Evolutionary conservation across 331 rosid species (phyloP).

Genomic region (Rosa hybrid): DNA sequence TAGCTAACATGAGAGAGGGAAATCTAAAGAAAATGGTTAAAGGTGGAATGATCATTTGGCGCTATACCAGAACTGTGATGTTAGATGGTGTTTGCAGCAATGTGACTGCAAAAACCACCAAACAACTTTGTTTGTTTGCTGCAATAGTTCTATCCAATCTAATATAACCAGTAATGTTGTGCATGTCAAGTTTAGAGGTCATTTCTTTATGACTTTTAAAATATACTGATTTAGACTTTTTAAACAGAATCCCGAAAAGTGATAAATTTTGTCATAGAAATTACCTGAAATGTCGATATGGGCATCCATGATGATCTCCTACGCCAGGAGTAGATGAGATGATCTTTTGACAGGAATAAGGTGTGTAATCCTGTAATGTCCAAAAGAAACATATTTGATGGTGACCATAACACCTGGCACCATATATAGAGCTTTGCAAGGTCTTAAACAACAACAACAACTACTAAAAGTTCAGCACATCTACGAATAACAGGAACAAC

Average conservation of each 20-base stretch:
- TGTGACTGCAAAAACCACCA: constrained; percentile 4
- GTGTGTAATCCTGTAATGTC: constrained; percentile 76
- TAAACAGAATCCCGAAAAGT: background rate
- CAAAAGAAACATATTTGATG: constrained; percentile 27
- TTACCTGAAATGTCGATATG: constrained; percentile 96
- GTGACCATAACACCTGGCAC: constrained; percentile 4
- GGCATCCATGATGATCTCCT: constrained; percentile 99
- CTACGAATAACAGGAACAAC: background rate
- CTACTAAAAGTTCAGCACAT: background rate
- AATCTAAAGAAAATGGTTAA: background rate
- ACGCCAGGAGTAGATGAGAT: constrained; percentile 82
- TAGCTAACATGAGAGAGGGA: background rate
- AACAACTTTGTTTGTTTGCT: background rate
- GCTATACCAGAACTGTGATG: background rate
- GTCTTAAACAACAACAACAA: background rate
- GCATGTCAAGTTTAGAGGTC: background rate
- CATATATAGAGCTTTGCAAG: background rate
- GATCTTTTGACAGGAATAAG: constrained; percentile 82
- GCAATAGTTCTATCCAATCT: background rate
- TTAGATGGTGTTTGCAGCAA: background rate
- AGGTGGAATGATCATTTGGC: background rate
- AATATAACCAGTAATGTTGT: background rate
- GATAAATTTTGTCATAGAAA: constrained; percentile 16
- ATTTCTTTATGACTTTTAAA: background rate
- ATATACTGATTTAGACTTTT: background rate